Evolutionary conservation across 73 alveolate genomes (phyloP).

Genomic region (Paramecium bursaria): DNA sequence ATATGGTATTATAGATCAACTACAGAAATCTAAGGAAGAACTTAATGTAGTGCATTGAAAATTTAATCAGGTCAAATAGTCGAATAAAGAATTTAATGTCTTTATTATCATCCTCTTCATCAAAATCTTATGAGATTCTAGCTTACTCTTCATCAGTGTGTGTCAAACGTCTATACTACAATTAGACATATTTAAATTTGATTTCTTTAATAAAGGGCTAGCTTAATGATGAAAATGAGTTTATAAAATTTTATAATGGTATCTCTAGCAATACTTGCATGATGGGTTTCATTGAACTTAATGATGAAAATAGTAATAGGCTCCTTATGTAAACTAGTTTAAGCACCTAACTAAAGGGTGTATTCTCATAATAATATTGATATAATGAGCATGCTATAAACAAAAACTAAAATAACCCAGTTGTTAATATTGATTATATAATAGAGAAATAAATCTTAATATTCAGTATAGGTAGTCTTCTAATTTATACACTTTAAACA

Average conservation of each 20-base stretch:
- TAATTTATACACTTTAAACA: too few relatives aligned
- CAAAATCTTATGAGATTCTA: constrained; percentile 2
- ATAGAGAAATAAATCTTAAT: too few relatives aligned
- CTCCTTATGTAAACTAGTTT: constrained; percentile 24
- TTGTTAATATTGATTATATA: too few relatives aligned
- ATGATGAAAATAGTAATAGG: constrained; percentile 9
- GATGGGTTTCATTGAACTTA: constrained; percentile 43
- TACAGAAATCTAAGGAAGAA: constrained; percentile 8
- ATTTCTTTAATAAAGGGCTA: constrained; percentile 33
- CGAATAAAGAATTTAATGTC: neutral
- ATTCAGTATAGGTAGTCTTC: too few relatives aligned
- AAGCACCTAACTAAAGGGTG: too few relatives aligned
- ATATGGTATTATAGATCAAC: constrained; percentile 29
- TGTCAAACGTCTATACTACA: neutral
- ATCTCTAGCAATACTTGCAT: neutral
- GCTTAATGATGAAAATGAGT: neutral
- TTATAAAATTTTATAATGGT: constrained; percentile 8
- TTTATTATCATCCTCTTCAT: neutral
- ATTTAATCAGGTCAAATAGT: neutral
- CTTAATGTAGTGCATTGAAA: neutral
- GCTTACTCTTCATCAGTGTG: constrained; percentile 42
- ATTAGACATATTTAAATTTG: constrained; percentile 23
- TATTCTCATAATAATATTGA: too few relatives aligned
- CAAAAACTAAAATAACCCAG: too few relatives aligned
- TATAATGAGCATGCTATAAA: too few relatives aligned